These are phyloP conservation scores for Metschnikowia amazonensis DNA, from an alignment of 805 yeast genomes.

Conservation along the genomic window DNA sequence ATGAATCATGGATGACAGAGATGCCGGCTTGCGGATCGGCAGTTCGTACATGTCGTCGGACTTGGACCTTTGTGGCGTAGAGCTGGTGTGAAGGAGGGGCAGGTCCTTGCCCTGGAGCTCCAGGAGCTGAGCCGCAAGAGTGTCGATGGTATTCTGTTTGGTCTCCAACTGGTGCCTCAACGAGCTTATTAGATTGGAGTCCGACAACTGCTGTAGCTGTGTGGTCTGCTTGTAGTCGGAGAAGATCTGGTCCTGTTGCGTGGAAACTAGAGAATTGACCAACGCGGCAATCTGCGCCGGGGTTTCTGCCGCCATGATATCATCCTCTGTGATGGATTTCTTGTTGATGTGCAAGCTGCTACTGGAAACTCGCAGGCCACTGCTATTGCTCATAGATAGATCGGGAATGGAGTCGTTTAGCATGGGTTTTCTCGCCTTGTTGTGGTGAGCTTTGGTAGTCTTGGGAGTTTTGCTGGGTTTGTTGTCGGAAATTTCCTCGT, in stretches of 20 bases:
- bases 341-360: not conserved
- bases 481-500: not conserved
- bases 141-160: slow-evolving; percentile 29
- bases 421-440: not conserved
- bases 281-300: slow-evolving; percentile 27
- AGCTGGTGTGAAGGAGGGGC: slow-evolving; percentile 1
- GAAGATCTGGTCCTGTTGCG: slow-evolving; percentile 32
- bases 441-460: not conserved
- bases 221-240: slow-evolving; percentile 22
- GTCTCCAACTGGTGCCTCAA: slow-evolving; percentile 23
- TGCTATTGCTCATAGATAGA: not conserved
- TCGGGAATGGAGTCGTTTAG: slow-evolving; percentile 2
- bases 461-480: not conserved
- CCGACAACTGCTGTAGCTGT: slow-evolving; percentile 16
- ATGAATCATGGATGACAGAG: slow-evolving; percentile 17
- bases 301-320: slow-evolving; percentile 26
- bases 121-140: slow-evolving; percentile 19
- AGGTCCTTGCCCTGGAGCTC: slow-evolving; percentile 8
- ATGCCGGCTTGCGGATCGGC: slow-evolving; percentile 28
- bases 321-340: slow-evolving; percentile 24
- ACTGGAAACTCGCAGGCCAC: not conserved
- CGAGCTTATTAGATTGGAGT: slow-evolving; percentile 22
- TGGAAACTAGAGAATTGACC: slow-evolving; percentile 29
- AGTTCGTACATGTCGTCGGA: slow-evolving; percentile 23
- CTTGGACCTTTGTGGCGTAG: slow-evolving; percentile 11